These are phyloP conservation scores for Candida koratica DNA, from an alignment of 805 yeast genomes.

Conservation along the genomic window DNA sequence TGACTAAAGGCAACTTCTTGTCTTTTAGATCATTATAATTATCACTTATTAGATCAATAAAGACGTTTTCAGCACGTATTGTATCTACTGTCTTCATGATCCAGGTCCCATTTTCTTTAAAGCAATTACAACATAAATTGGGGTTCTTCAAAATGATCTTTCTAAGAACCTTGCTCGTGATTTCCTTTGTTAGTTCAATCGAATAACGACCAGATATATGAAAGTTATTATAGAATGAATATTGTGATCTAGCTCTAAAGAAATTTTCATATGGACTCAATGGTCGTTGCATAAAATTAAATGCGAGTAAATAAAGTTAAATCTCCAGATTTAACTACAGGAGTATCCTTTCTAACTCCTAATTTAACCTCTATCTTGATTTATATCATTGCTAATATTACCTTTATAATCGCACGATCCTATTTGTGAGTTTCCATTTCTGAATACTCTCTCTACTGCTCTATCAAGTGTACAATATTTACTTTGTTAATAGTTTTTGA, in stretches of 20 bases:
- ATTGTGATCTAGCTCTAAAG: constrained; percentile 30
- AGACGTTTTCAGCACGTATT: constrained; percentile 24
- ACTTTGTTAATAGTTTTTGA: too few relatives aligned
- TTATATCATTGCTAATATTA: too few relatives aligned
- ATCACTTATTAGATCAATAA: constrained; percentile 9
- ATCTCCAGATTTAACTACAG: too few relatives aligned
- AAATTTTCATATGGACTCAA: constrained; percentile 32
- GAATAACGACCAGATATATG: constrained; percentile 32
- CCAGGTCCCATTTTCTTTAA: constrained; percentile 16
- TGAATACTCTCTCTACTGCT: too few relatives aligned
- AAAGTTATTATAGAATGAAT: constrained; percentile 30
- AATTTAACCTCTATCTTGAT: too few relatives aligned
- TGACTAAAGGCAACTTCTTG: constrained; percentile 11
- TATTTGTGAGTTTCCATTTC: too few relatives aligned
- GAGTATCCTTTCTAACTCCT: too few relatives aligned
- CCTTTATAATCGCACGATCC: too few relatives aligned
- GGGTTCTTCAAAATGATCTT: constrained; percentile 33
- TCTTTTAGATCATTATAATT: constrained; percentile 11
- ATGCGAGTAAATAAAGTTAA: too few relatives aligned
- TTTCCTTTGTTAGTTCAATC: constrained; percentile 14
- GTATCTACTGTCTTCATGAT: constrained; percentile 23
- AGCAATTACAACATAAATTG: constrained; percentile 30
- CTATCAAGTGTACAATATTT: too few relatives aligned
- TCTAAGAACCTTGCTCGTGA: constrained; percentile 26
- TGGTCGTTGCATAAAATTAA: constrained; percentile 20